Evolutionary conservation across 257 asterid genomes (phyloP), one percentile per base, ranked within the genome.

Genomic region (Craterostigma plantagineum): DNA sequence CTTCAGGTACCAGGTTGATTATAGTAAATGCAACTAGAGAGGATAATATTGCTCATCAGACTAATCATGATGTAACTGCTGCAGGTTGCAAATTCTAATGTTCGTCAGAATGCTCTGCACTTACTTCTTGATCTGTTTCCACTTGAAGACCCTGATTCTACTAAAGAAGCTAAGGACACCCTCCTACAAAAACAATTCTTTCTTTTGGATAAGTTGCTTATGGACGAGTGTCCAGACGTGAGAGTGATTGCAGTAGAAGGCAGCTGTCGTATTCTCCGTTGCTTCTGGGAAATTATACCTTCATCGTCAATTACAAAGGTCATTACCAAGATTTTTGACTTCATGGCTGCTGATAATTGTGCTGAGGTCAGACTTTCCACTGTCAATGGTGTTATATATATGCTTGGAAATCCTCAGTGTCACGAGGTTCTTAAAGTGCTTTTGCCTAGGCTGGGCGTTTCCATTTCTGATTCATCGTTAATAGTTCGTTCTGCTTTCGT

Each of bases 161-260:
- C 84, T 37, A 90, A 79, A 63, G 98, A 90, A 68, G 79, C 55
- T 46, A 73, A 76, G 51, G 98, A 84, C 49, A 57, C 69, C 33
- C 77, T 79, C 34, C 72, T 70, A 16, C 84, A 83, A 43, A 83
- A 72, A 49, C 98, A 90, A 53, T 79, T 74, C 64, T 90, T 76
- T 62, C 71, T 90, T 46, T 49, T 90, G 65, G 95, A 90, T 60
- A 79, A 75, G 58, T 59, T 79, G 59, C 79, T 83, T 35, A 59
- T 60, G 71, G 98, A 90, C 64, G 95, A 83, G 36, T 76, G 92
- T 60, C 91, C 92, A 1, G 91, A 77, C 39, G 79, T 90, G 52
- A 70, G 98, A 61, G 76, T 69, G 60, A 83, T 83, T 39, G 95
- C 98, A 16, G 95, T 90, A 59, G 98, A 90, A 75, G 98, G 98